Evolutionary conservation across 352 stramenopile species (phyloP), one percentile per base, ranked within the genome.

Genomic region (Phytopythium litorale): DNA sequence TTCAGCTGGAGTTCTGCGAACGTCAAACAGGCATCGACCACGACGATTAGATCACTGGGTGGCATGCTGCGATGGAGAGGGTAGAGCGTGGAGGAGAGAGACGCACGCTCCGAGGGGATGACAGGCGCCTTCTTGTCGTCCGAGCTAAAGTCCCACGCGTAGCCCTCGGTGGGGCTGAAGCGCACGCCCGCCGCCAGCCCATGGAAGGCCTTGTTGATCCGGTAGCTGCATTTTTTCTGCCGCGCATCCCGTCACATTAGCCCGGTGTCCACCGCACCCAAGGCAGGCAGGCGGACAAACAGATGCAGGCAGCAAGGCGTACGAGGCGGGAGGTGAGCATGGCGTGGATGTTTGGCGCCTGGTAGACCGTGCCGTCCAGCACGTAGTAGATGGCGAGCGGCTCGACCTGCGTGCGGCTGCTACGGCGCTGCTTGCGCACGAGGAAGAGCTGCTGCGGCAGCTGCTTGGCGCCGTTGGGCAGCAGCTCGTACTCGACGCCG

Each of bases 361-460:
- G 87, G 76, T 96, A 96, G 40, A 96, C 78, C 0, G 83, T 90
- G 33, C 85, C 83, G 53, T 96, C 87, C 42, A 96, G 73, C 67
- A 95, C 87, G 64, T 96, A 96, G 66, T 96, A 96, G 48, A 96
- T 75, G 65, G 85, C 87, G 63, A 96, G 75, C 38, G 82, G 74
- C 67, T 91, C 82, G 48, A 92, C 83, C 56, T 91, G 84, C 48
- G 78, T 94, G 48, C 83, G 84, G 4, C 81, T 72, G 58, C 73
- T 84, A 33, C 88, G 84, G 13, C 87, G 76, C 71, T 96, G 87
- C 64, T 96, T 96, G 66, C 87, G 84, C 50, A 96, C 86, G 60
- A 95, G 78, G 51, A 86, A 96, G 55, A 96, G 81, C 63, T 91
- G 84, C 70, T 95, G 86, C 51, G 86, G 86, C 33, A 96, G 57